Base-by-base conservation (phyloP, 345 rosid species). In the Hevea brasiliensis region DNA sequence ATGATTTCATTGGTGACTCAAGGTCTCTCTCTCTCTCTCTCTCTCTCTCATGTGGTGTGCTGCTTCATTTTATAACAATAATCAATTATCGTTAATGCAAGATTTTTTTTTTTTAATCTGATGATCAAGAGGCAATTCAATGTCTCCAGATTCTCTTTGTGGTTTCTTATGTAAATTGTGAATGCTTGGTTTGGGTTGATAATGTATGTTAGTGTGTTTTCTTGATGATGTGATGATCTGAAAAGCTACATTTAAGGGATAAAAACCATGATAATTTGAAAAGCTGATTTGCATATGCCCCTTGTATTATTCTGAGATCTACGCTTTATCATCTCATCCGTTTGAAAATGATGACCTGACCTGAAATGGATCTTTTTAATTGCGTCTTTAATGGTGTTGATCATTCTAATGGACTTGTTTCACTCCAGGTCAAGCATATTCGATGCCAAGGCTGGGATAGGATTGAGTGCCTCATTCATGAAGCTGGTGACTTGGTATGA, bases 391-490 rank as follows among this genome's bases (percentile, higher is more conserved):
- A 18, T 50, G n/a, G n/a, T 50, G 23, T 55, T 27, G 59, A 23
- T 10, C 51, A 20, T 74, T 29, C 8, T n/a, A 47, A 70, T 56
- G 32, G 23, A 17, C 10, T 61, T 56, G 45, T 61, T 55, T 77
- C 27, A 11, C 62, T 76, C 66, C 83, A 96, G 99, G 87, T 96
- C 99, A 65, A 96, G 98, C 84, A 93, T 96, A 83, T 96, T 96
- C 45, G 99, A 96, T 51, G 98, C 99, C 40, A 91, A 91, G 68
- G 99, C 99, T 9, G 99, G 99, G 63, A 96, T 96, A 62, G 99
- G 97, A 44, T 80, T 96, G 83, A 88, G 85, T 68, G 66, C 63
- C 70, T 91, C 95, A 32, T 93, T 96, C 84, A 87, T 87, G 89
- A 96, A 96, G 87, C 84, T 96, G 45, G 91, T 96, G 62, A 75